Percentiles rank a stretch among this genome's conserved stretches.
Conservation (phyloP, 306 rosid genomes). For the Spatholobus suberectus region DNA sequence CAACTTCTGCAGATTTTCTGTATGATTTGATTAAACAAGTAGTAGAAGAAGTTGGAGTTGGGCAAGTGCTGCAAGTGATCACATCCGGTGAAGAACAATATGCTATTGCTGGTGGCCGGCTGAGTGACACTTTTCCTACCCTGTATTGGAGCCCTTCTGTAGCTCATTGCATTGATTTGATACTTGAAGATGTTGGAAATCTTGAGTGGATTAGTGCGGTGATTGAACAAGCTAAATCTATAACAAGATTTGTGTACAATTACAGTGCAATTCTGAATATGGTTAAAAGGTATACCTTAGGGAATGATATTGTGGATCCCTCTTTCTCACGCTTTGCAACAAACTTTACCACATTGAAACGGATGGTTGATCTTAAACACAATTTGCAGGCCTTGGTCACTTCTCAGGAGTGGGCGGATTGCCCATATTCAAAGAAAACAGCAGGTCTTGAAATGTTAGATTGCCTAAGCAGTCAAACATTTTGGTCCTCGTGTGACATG, state of each 20-base stretch:
- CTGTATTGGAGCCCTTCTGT: constrained; percentile 89
- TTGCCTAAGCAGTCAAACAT: constrained; percentile 65
- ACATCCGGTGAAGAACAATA: constrained; percentile 67
- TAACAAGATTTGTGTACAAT: constrained; percentile 85
- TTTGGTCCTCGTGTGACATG: constrained; percentile 87
- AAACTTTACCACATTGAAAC: constrained; percentile 72
- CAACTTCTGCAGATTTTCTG: constrained; percentile 55
- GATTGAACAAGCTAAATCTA: constrained; percentile 78
- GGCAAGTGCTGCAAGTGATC: constrained; percentile 86
- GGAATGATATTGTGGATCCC: constrained; percentile 81
- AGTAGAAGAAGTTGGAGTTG: constrained; percentile 81
- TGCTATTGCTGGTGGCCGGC: constrained; percentile 65
- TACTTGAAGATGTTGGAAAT: constrained; percentile 79
- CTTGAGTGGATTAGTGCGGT: constrained; percentile 72
- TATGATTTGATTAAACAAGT: constrained; percentile 71
- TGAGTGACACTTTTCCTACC: constrained; percentile 73
- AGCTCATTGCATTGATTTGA: constrained; percentile 64
- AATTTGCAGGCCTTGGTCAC: constrained; percentile 83
- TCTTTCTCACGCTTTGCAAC: constrained; percentile 64
- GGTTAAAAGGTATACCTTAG: constrained; percentile 75
- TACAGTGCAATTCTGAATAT: constrained; percentile 71
- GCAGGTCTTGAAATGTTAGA: constrained; percentile 88
- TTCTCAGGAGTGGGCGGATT: constrained; percentile 91
- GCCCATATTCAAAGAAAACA: constrained; percentile 76
- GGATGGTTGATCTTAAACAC: constrained; percentile 82